These are phyloP conservation scores for Krasilnikovozyma curviuscula DNA, from an alignment of 768 basidiomycete species.

Conservation along the genomic window DNA sequence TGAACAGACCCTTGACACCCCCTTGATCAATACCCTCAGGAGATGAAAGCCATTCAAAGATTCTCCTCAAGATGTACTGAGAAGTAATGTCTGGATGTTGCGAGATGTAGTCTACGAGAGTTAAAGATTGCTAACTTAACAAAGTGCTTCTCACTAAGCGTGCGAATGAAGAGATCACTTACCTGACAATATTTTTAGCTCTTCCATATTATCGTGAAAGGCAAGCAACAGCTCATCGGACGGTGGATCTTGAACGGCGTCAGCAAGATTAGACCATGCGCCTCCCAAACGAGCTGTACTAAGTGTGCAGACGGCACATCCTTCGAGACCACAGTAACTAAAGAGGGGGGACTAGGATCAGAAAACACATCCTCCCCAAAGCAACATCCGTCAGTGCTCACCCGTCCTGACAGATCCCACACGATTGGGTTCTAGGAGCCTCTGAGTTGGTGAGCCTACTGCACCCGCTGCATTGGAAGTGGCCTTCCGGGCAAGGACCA, in stretches of 20 bases:
- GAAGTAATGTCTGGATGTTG: background rate
- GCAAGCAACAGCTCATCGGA: slow-evolving; percentile 3
- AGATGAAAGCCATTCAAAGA: slow-evolving; percentile 3
- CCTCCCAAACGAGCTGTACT: background rate
- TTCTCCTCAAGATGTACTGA: background rate
- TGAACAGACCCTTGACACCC: slow-evolving; percentile 7
- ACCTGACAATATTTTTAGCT: slow-evolving; percentile 7
- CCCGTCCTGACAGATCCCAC: slow-evolving; percentile 2
- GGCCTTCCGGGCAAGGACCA: slow-evolving; percentile 2
- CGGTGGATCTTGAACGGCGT: slow-evolving; percentile 1
- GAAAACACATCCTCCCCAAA: background rate
- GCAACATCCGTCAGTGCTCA: background rate
- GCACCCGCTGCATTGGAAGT: slow-evolving; percentile 1
- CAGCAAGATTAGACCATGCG: background rate
- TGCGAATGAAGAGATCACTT: background rate
- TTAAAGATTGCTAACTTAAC: background rate
- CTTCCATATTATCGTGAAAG: slow-evolving; percentile 6
- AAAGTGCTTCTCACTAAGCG: too few relatives aligned
- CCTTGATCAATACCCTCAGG: slow-evolving; percentile 3
- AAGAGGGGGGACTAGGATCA: background rate
- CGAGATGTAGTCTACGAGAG: background rate
- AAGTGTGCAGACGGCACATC: background rate
- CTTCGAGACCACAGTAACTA: background rate
- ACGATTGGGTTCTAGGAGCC: background rate
- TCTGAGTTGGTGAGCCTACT: slow-evolving; percentile 1